These are phyloP conservation scores for Backusella luteola DNA, from an alignment of 192 early-diverging fungal genomes.

Conservation along the genomic window DNA sequence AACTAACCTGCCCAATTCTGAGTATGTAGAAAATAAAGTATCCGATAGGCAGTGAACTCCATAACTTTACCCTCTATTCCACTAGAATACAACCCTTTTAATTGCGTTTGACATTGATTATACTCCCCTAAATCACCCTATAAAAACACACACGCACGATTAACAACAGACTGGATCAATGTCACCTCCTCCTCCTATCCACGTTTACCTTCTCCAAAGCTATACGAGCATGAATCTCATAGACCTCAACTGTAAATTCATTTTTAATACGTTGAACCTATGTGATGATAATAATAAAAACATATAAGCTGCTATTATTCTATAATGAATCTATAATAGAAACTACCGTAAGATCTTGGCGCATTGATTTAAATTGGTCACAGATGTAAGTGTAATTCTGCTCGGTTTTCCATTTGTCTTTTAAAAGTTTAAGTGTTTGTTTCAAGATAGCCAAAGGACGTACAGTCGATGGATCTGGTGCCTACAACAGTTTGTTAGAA, in stretches of 20 bases:
- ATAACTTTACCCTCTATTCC: slow-evolving; percentile 71
- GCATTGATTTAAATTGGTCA: slow-evolving; percentile 93
- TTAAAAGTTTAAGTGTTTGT: slow-evolving; percentile 77
- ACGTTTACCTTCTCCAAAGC: slow-evolving; percentile 81
- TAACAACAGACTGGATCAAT: too few species aligned
- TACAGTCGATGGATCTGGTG: slow-evolving; percentile 91
- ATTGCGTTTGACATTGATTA: slow-evolving; percentile 96
- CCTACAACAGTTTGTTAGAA: slow-evolving; percentile 38
- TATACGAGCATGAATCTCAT: slow-evolving; percentile 94
- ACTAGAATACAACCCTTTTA: slow-evolving; percentile 82
- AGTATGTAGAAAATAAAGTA: slow-evolving; percentile 89
- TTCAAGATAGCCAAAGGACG: slow-evolving; percentile 77
- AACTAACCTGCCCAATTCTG: slow-evolving; percentile 75
- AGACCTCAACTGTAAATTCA: slow-evolving; percentile 91
- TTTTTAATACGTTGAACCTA: slow-evolving; percentile 89
- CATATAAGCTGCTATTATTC: background rate
- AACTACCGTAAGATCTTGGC: slow-evolving; percentile 91
- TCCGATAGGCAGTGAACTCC: slow-evolving; percentile 94
- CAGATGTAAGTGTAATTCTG: slow-evolving; percentile 94
- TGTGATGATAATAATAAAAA: background rate
- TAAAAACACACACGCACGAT: background rate
- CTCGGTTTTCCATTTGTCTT: slow-evolving; percentile 81
- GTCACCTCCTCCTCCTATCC: background rate
- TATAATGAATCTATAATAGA: background rate
- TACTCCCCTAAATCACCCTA: slow-evolving; percentile 93